Percentiles rank a stretch among this genome's conserved stretches.
phyloP scores from a whole-genome alignment of 176 grass and related monocot species.

The Miscanthus lutarioriparius region DNA sequence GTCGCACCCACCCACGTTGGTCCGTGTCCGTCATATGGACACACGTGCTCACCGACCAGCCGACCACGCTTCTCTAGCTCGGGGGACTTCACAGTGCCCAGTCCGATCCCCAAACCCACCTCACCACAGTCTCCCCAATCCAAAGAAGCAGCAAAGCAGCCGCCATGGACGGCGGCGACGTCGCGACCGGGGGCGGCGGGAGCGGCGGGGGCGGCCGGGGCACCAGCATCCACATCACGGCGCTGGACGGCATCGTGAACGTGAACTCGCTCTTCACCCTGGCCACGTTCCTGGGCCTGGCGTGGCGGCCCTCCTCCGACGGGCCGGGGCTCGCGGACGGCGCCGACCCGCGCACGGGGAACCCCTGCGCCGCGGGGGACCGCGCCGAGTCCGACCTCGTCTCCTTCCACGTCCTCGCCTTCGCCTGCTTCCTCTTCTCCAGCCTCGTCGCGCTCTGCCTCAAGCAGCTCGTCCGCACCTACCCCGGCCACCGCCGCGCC shows the following conservation, averaged over 20 bases:
- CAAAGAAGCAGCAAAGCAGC: background rate
- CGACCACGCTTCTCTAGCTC: background rate
- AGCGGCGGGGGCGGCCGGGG: constrained; percentile 44
- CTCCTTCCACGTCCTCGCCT: constrained; percentile 81
- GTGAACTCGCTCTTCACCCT: constrained; percentile 95
- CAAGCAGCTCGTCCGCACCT: constrained; percentile 82
- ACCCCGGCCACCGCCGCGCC: background rate
- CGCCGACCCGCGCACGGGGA: constrained; percentile 21
- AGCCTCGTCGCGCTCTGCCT: constrained; percentile 96
- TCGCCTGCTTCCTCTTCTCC: constrained; percentile 96
- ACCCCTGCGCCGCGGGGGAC: constrained; percentile 55
- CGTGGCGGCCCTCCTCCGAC: constrained; percentile 65
- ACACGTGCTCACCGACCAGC: constrained; percentile 22
- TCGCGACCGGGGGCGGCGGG: background rate
- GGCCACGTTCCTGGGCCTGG: constrained; percentile 70
- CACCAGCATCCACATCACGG: constrained; percentile 85
- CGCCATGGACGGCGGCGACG: constrained; percentile 32
- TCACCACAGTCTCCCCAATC: background rate
- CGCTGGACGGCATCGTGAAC: constrained; percentile 92
- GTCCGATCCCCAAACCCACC: background rate
- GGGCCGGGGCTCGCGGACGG: constrained; percentile 36
- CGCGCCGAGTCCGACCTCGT: constrained; percentile 66
- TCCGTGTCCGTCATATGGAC: background rate
- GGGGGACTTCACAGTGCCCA: background rate
- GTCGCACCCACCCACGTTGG: background rate